phyloP scores from a whole-genome alignment of 768 basidiomycete genomes.

The Xerocomus potaroensis region DNA sequence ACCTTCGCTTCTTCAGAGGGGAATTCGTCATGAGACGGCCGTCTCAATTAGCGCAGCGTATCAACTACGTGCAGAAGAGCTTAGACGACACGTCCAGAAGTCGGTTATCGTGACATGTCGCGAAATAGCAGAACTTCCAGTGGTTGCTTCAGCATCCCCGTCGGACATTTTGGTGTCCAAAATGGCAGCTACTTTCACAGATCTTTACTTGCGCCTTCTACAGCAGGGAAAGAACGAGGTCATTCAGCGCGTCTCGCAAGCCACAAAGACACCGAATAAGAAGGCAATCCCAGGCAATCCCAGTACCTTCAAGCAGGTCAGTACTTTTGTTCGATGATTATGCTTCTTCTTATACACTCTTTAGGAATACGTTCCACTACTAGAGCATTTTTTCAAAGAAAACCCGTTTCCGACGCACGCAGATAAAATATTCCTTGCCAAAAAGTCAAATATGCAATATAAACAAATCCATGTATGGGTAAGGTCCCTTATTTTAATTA shows the following conservation, averaged over 20 bases:
- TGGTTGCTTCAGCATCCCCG: fast-evolving
- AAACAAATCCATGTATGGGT: slow-evolving; percentile 58
- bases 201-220: neutral
- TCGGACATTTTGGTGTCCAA: neutral
- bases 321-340: neutral
- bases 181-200: neutral
- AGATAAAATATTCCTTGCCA: slow-evolving; percentile 39
- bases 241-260: neutral
- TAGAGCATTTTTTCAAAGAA: slow-evolving; percentile 45
- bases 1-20: neutral
- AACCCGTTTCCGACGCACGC: slow-evolving; percentile 44
- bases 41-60: neutral
- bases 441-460: slow-evolving; percentile 39
- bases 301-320: slow-evolving; percentile 4
- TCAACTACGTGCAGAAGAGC: neutral
- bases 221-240: slow-evolving; percentile 4
- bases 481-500: slow-evolving; percentile 7
- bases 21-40: neutral
- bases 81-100: neutral
- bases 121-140: neutral
- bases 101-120: neutral
- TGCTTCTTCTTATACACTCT: neutral
- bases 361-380: slow-evolving; percentile 43
- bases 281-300: neutral
- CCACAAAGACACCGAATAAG: fast-evolving